phyloP scores from a whole-genome alignment of 2,329 filamentous ascomycete species.

The Lizonia empirigonia region DNA sequence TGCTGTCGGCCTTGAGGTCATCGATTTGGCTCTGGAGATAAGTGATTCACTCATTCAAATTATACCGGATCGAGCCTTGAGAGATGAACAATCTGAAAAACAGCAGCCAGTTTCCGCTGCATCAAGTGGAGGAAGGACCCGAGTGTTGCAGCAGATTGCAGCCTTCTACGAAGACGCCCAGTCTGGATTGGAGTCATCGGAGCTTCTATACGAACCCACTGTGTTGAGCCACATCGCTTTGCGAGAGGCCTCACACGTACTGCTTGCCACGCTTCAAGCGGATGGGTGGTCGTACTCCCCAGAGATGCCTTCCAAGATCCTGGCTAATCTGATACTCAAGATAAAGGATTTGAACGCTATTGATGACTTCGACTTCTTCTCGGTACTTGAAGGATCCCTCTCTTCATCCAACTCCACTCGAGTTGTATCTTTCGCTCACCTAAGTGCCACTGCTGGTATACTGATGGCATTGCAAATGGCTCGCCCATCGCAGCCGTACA shows the following conservation, averaged over 20 bases:
- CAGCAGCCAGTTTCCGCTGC: conserved; percentile 9
- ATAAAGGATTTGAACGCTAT: conserved; percentile 32
- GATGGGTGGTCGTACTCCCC: conserved; percentile 17
- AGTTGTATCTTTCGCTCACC: conserved; percentile 32
- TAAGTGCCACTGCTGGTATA: conserved; percentile 42
- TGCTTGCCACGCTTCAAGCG: conserved; percentile 29
- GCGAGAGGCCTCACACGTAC: conserved; percentile 38
- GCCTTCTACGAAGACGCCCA: conserved; percentile 46
- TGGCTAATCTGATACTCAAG: conserved; percentile 45
- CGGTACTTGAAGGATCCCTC: conserved; percentile 32
- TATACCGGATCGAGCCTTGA: conserved; percentile 45
- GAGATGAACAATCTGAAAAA: conserved; percentile 13
- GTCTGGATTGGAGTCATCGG: conserved; percentile 41
- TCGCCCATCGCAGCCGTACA: conserved; percentile 31
- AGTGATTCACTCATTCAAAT: conserved; percentile 46
- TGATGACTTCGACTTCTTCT: conserved; percentile 34
- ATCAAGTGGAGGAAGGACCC: conserved; percentile 13
- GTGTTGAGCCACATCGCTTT: conserved; percentile 39
- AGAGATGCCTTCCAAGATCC: conserved; percentile 41
- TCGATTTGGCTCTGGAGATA: conserved; percentile 43
- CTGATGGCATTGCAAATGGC: conserved; percentile 42
- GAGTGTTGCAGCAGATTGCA: conserved; percentile 29
- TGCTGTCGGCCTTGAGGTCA: conserved; percentile 22
- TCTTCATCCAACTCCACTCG: conserved; percentile 1
- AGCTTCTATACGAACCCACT: conserved; percentile 33